These are phyloP conservation scores for Termitomyces eurrhizus DNA, from an alignment of 768 basidiomycete genomes.

Conservation along the genomic window DNA sequence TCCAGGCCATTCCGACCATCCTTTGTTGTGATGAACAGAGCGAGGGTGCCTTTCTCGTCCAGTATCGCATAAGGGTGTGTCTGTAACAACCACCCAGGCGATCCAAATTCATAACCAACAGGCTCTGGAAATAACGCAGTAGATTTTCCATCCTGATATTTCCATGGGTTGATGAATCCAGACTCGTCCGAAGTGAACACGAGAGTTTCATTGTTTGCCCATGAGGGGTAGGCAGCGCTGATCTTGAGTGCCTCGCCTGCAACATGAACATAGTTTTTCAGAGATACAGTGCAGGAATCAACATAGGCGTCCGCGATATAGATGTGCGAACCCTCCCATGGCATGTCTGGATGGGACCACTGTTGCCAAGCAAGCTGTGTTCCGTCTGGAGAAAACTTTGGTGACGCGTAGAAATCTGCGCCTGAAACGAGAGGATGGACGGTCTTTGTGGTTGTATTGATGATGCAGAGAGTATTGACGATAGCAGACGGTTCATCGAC, in stretches of 20 bases:
- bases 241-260: constrained; percentile 49
- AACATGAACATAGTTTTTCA: constrained; percentile 38
- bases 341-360: constrained; percentile 26
- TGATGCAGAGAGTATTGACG: constrained; percentile 52
- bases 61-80: constrained; percentile 44
- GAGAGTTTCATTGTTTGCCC: constrained; percentile 52
- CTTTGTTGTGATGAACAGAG: constrained; percentile 35
- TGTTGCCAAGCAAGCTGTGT: constrained; percentile 22
- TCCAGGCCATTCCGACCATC: constrained; percentile 39
- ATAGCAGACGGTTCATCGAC: constrained; percentile 44
- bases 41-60: constrained; percentile 28
- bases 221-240: constrained; percentile 55
- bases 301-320: constrained; percentile 43
- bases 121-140: constrained; percentile 38
- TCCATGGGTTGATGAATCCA: constrained; percentile 69
- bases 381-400: constrained; percentile 22
- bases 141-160: constrained; percentile 31
- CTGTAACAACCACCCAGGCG: constrained; percentile 54
- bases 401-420: constrained; percentile 71
- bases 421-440: constrained; percentile 46
- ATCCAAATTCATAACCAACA: constrained; percentile 51
- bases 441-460: constrained; percentile 43
- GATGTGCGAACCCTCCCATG: constrained; percentile 22
- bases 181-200: constrained; percentile 63
- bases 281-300: constrained; percentile 21